Evolutionary conservation across 768 basidiomycete species (phyloP), one percentile per base, ranked within the genome.

Genomic region (Panus rudis): DNA sequence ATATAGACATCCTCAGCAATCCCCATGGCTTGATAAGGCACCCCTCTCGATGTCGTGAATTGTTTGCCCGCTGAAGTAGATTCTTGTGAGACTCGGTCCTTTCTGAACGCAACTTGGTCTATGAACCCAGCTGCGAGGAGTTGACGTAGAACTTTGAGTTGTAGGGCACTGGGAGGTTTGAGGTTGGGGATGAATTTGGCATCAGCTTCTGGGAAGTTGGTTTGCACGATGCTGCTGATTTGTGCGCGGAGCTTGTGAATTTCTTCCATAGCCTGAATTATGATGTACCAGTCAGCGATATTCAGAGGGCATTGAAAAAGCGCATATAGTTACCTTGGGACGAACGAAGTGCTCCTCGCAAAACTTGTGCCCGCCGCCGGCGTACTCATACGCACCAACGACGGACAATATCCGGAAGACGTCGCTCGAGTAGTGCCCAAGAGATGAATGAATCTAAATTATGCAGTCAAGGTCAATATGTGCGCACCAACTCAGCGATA

Each of bases 361-460:
- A 62, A 98, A 99, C 17, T 72, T 61, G 44, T 76, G 73, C 2
- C 80, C 79, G 20, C 86, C 87, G 7, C 88, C 84, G 17, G 86
- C 85, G 60, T 85, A 94, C 59, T 96, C 93, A 60, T 92, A 98
- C 3, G 94, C 96, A 0, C 96, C 96, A 14, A 96, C 81, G n/a
- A 94, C 91, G 12, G 93, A 92, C 7, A 99, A 70, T 25, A 84
- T 64, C 52, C 84, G 83, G 66, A 97, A 88, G 23, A 91, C 62
- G 56, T 99, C 96, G 59, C 92, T 96, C 5, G 72, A 72, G 17
- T 72, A 80, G 41, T 76, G 75, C 10, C 96, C 96, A 24, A 98
- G 70, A 2, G 82, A 78, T 3, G 81, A 70, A 62, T 96, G 92
- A 19, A 68, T 65, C 91, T 94, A 51, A 12, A 16, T 30, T 10